A percentile compares a stretch with the other conserved stretches of the same genome.
Conservation (phyloP, 345 rosid genomes). For the Firmiana major region DNA sequence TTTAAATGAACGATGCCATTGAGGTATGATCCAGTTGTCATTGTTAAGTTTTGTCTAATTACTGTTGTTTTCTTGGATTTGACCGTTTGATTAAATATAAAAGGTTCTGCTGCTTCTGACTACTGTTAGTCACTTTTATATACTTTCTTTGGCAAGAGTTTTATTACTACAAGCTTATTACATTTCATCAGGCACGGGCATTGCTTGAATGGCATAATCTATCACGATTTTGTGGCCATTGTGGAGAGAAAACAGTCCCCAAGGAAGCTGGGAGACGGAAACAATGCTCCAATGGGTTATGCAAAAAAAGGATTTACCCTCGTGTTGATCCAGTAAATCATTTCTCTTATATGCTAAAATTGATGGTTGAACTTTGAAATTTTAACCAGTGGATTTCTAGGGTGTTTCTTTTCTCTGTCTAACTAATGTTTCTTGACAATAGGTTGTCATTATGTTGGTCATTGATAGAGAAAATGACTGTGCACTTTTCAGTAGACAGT, state of each 20-base stretch:
- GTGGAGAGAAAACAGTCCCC: conserved; percentile 66
- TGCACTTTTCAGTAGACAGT: conserved; percentile 73
- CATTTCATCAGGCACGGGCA: conserved; percentile 65
- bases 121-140: neutral
- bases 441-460: conserved; percentile 97
- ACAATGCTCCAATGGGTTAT: conserved; percentile 57
- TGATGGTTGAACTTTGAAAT: neutral
- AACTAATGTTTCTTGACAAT: conserved; percentile 15
- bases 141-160: neutral
- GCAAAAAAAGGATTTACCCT: conserved; percentile 75
- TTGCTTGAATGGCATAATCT: conserved; percentile 77
- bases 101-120: neutral
- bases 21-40: neutral
- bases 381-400: neutral
- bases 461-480: conserved; percentile 83
- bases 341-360: neutral
- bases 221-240: conserved; percentile 72
- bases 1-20: neutral
- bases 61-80: neutral
- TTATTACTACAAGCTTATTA: neutral
- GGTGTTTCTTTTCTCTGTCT: conserved; percentile 5
- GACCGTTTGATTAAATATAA: neutral
- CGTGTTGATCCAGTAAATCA: conserved; percentile 79
- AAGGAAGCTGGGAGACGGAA: conserved; percentile 82
- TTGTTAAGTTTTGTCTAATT: neutral